Evolutionary conservation across 176 grass and related monocot species (phyloP).

Genomic region (Rhynchospora breviuscula): DNA sequence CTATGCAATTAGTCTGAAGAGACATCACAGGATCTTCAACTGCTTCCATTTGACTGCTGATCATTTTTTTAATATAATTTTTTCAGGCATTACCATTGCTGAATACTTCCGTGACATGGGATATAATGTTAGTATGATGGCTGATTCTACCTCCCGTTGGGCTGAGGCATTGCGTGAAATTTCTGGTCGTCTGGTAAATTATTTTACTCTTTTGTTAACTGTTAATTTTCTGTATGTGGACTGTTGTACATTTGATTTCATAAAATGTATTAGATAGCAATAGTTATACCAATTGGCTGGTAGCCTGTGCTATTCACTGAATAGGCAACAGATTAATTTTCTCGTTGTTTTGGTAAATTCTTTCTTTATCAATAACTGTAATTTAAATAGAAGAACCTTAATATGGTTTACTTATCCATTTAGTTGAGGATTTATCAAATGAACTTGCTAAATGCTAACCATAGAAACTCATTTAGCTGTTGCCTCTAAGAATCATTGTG

Average conservation of each 20-base stretch:
- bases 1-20: background rate
- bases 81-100: conserved; percentile 74
- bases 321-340: background rate
- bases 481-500: background rate
- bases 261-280: background rate
- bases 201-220: background rate
- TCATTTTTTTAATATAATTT: conserved; percentile 15
- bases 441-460: background rate
- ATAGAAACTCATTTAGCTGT: background rate
- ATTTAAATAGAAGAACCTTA: background rate
- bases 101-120: conserved; percentile 98
- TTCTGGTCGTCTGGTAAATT: conserved; percentile 41
- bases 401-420: background rate
- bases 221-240: conserved; percentile 10
- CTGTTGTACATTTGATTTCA: background rate
- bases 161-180: conserved; percentile 57
- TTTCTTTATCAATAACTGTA: background rate
- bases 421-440: background rate
- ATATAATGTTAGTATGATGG: conserved; percentile 98
- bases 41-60: background rate
- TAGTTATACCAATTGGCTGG: background rate
- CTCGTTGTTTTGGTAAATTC: background rate
- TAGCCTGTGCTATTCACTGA: background rate
- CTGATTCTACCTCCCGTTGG: conserved; percentile 89
- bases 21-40: background rate